Conservation (phyloP, 441 rosid genomes). For the Capsella rubella region DNA sequence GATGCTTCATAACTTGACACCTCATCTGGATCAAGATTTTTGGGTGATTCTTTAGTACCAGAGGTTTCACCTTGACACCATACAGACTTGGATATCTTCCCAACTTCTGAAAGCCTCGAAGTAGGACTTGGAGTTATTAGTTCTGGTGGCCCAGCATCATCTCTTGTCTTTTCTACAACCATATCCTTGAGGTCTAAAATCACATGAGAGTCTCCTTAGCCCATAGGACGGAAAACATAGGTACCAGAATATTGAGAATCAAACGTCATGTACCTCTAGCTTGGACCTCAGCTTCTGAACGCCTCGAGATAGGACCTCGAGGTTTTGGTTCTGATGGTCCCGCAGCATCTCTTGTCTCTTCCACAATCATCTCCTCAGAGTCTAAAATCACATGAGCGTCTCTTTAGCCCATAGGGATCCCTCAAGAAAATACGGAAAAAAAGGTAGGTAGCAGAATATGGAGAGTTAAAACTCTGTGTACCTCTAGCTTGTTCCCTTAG, state of each 20-base stretch:
- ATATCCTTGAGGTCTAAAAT: conserved; percentile 54
- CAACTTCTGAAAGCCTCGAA: conserved; percentile 53
- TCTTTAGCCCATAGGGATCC: conserved; percentile 27
- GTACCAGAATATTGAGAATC: conserved; percentile 9
- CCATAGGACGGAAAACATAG: neutral
- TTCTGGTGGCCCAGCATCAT: conserved; percentile 61
- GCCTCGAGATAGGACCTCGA: conserved; percentile 62
- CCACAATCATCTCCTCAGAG: conserved; percentile 53
- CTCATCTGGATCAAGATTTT: conserved; percentile 61
- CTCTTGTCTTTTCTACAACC: conserved; percentile 65
- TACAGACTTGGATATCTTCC: conserved; percentile 61
- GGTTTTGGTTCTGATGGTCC: conserved; percentile 62
- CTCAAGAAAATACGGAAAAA: neutral
- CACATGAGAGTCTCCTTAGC: conserved; percentile 58
- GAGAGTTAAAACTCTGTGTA: conserved; percentile 14
- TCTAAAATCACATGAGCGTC: conserved; percentile 69
- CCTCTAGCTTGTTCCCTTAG: conserved; percentile 3
- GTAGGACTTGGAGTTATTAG: conserved; percentile 57
- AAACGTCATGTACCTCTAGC: conserved; percentile 25
- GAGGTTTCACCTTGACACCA: conserved; percentile 64
- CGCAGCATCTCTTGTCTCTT: conserved; percentile 61
- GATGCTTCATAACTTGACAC: conserved; percentile 71
- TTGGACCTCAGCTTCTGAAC: conserved; percentile 50
- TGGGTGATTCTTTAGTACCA: conserved; percentile 58
- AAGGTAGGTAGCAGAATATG: neutral